phyloP scores from a whole-genome alignment of 2,329 filamentous ascomycete species.

The Beauveria medogensis region DNA sequence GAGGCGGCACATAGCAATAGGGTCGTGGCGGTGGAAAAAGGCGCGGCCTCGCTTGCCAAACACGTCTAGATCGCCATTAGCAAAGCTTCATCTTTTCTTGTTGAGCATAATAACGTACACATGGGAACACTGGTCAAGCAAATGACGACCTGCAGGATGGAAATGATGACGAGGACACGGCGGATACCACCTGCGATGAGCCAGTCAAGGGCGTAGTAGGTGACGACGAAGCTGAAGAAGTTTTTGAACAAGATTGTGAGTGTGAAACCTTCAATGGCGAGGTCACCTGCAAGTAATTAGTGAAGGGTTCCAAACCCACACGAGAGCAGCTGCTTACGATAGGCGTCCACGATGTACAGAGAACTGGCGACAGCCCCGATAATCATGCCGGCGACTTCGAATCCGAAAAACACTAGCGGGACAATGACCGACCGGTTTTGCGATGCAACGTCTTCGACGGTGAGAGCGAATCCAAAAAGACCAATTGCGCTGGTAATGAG shows the following conservation, averaged over 20 bases:
- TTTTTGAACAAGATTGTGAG: constrained; percentile 92
- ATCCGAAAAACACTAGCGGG: constrained; percentile 73
- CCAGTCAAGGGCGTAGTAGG: constrained; percentile 81
- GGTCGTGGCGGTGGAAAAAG: constrained; percentile 68
- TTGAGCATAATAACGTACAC: constrained; percentile 50
- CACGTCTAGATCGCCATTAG: constrained; percentile 47
- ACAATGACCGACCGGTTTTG: constrained; percentile 60
- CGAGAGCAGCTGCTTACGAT: constrained; percentile 52
- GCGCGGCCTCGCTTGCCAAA: constrained; percentile 70
- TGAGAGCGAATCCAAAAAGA: constrained; percentile 77
- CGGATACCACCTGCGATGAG: constrained; percentile 54
- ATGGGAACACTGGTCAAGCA: constrained; percentile 68
- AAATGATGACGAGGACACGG: constrained; percentile 58
- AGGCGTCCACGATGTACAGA: constrained; percentile 86
- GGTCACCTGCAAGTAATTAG: constrained; percentile 46
- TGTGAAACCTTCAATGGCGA: constrained; percentile 82
- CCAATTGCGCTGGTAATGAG: constrained; percentile 69
- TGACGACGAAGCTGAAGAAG: constrained; percentile 80
- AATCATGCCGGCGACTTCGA: constrained; percentile 85
- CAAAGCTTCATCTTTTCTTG: neutral
- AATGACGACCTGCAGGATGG: constrained; percentile 67
- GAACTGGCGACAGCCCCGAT: constrained; percentile 80
- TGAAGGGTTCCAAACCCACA: neutral
- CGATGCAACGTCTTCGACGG: constrained; percentile 49
- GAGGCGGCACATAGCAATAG: constrained; percentile 37